Percentiles rank a stretch among this genome's conserved stretches.
Conservation (phyloP, 2,329 filamentous ascomycete species). For the Aspergillus alliaceus region DNA sequence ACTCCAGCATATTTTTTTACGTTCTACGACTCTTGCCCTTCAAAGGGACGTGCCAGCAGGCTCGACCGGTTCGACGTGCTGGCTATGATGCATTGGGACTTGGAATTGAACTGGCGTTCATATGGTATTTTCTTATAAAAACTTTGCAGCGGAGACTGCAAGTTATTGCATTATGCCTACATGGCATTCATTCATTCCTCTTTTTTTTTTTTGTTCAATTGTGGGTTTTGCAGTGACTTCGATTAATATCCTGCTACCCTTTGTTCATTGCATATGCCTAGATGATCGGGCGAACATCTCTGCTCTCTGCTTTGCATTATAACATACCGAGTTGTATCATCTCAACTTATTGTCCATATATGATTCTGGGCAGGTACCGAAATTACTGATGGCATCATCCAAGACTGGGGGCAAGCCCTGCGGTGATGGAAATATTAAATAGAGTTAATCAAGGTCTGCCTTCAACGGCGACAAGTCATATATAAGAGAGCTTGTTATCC, state of each 20-base stretch:
- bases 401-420: not conserved
- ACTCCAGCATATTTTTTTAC: constrained; percentile 6
- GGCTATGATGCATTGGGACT: constrained; percentile 22
- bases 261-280: not conserved
- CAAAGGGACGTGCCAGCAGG: constrained; percentile 11
- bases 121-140: not conserved
- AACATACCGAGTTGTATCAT: constrained; percentile 3
- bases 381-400: not conserved
- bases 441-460: constrained; percentile 1
- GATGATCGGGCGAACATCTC: not conserved
- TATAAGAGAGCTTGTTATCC: not conserved
- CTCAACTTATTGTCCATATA: constrained; percentile 13
- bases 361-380: constrained; percentile 12
- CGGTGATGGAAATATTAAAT: constrained; percentile 2
- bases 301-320: constrained; percentile 5
- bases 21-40: constrained; percentile 14
- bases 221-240: not conserved
- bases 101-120: constrained; percentile 12
- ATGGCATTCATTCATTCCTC: constrained; percentile 9
- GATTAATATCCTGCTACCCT: not conserved
- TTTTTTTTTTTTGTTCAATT: not conserved
- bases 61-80: constrained; percentile 22
- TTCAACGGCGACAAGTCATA: not conserved
- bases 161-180: not conserved
- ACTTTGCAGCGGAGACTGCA: not conserved